A percentile compares a stretch with the other conserved stretches of the same genome.
Conservation (phyloP, 225 moss, liverwort and hornwort species). For the Polytrichum formosum region DNA sequence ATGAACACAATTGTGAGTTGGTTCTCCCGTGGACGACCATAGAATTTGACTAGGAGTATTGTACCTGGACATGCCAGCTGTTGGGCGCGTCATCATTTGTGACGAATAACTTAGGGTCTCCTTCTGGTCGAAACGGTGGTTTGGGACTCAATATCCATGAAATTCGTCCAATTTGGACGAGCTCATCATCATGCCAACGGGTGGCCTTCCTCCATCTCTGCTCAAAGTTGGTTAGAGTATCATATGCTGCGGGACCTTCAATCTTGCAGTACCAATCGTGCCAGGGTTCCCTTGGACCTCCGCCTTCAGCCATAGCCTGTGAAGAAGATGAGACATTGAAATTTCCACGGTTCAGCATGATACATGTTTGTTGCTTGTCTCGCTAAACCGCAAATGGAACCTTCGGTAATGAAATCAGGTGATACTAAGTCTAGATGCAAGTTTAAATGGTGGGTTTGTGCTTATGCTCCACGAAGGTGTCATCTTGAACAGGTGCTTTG, state of each 20-base stretch:
- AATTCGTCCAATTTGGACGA: constrained; percentile 66
- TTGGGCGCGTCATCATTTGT: constrained; percentile 66
- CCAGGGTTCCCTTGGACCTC: constrained; percentile 90
- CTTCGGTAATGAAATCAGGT: too few relatives aligned
- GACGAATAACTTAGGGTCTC: constrained; percentile 66
- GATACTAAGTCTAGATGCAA: too few relatives aligned
- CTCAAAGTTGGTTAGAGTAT: constrained; percentile 80
- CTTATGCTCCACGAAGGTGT: too few relatives aligned
- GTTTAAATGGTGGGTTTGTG: too few relatives aligned
- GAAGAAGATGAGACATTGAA: background rate
- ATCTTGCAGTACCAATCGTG: constrained; percentile 88
- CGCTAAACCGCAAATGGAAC: too few relatives aligned
- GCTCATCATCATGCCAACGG: constrained; percentile 59
- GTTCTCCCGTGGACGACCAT: too few relatives aligned
- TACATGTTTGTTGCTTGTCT: too few relatives aligned
- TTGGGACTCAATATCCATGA: constrained; percentile 80
- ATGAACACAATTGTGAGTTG: too few relatives aligned
- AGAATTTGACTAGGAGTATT: background rate
- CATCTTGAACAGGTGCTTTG: too few relatives aligned
- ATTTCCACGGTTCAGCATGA: too few relatives aligned
- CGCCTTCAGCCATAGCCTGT: constrained; percentile 47
- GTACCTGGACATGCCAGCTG: constrained; percentile 70
- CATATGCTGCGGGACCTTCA: constrained; percentile 87
- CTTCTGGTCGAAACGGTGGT: constrained; percentile 33
- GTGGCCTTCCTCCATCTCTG: constrained; percentile 80